Conservation (phyloP, 2,329 filamentous ascomycete genomes). For the Neurospora sp. region DNA sequence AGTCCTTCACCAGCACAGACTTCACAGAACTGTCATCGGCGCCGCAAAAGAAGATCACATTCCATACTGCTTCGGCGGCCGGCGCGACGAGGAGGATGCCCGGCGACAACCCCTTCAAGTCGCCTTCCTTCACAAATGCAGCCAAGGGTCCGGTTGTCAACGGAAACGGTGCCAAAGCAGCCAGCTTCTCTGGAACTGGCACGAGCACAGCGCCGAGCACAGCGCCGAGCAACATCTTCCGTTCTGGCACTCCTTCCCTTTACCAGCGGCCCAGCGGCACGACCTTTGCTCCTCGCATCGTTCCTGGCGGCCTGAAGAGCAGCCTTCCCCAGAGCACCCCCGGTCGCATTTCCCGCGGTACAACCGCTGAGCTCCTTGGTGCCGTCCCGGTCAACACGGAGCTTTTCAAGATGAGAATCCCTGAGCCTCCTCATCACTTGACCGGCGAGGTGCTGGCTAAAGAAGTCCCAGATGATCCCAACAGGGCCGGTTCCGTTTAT, state of each 20-base stretch:
- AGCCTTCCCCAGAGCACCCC: constrained; percentile 38
- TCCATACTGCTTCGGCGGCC: constrained; percentile 1
- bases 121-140: constrained; percentile 1
- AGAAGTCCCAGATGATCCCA: constrained; percentile 42
- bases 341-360: constrained; percentile 32
- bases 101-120: constrained; percentile 21
- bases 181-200: constrained; percentile 21
- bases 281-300: constrained; percentile 36
- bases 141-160: not conserved
- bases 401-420: constrained; percentile 48
- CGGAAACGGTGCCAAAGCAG: constrained; percentile 11
- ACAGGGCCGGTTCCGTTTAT: constrained; percentile 44
- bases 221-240: constrained; percentile 25
- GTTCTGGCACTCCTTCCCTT: constrained; percentile 16
- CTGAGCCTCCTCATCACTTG: constrained; percentile 44
- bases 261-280: constrained; percentile 18
- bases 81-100: constrained; percentile 15
- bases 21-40: constrained; percentile 10
- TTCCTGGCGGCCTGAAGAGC: constrained; percentile 35
- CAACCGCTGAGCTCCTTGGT: constrained; percentile 35
- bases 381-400: constrained; percentile 39
- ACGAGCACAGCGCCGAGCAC: constrained; percentile 21
- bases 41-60: constrained; percentile 7
- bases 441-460: constrained; percentile 44
- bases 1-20: constrained; percentile 17